Evolutionary conservation across 768 basidiomycete species (phyloP).

Genomic region (Cystobasidium tubakii): DNA sequence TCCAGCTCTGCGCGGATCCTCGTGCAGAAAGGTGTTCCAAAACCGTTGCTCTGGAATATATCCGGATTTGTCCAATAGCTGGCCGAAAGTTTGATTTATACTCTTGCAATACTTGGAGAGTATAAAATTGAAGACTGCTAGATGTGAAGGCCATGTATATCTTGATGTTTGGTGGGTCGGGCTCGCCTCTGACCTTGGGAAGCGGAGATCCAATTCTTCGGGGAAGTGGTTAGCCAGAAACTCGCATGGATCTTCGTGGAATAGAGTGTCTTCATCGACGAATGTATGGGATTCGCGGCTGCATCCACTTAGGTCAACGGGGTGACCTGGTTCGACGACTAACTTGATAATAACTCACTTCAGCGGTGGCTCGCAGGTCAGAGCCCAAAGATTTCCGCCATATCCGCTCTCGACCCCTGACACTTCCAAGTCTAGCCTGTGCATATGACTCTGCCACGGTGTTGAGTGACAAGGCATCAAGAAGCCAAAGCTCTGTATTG

Average conservation of each 20-base stretch:
- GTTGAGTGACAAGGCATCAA: constrained; percentile 97
- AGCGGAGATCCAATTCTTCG: constrained; percentile 56
- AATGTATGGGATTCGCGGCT: constrained; percentile 58
- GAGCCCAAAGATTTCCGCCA: constrained; percentile 63
- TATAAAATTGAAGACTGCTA: constrained; percentile 78
- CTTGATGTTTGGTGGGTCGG: constrained; percentile 51
- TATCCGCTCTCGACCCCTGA: constrained; percentile 23
- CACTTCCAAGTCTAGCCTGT: constrained; percentile 60
- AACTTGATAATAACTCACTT: constrained; percentile 55
- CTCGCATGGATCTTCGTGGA: constrained; percentile 64
- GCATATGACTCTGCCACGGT: constrained; percentile 82
- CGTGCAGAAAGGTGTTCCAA: constrained; percentile 62
- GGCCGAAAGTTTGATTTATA: constrained; percentile 54
- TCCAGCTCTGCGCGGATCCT: constrained; percentile 65
- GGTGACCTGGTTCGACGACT: not conserved
- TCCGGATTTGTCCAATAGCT: constrained; percentile 56
- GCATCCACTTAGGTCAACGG: constrained; percentile 41
- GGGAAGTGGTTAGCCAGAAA: constrained; percentile 72
- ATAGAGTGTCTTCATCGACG: constrained; percentile 72
- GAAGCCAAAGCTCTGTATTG: constrained; percentile 63
- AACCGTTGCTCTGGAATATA: constrained; percentile 63
- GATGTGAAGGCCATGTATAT: constrained; percentile 73
- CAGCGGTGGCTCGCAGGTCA: constrained; percentile 89
- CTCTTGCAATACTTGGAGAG: constrained; percentile 48
- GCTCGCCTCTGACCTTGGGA: constrained; percentile 53